Percentiles rank a stretch among this genome's conserved stretches.
These are phyloP conservation scores for Gentiana straminea DNA, from an alignment of 257 asterid genomes.

Conservation along the genomic window DNA sequence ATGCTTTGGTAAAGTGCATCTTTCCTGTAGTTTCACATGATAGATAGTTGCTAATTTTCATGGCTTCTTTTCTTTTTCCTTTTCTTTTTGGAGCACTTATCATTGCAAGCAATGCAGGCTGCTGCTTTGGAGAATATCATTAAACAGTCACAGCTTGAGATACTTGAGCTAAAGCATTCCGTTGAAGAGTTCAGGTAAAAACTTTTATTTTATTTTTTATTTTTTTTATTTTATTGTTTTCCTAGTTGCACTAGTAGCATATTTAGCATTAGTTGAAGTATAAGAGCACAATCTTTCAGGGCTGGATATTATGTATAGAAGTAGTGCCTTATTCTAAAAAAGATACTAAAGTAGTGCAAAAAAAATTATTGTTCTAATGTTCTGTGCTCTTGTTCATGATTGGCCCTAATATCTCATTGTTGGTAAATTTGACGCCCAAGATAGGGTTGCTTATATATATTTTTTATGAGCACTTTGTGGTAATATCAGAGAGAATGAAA, in stretches of 20 bases:
- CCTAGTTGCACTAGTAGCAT: neutral
- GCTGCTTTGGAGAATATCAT: conserved; percentile 85
- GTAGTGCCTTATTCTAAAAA: too few species aligned
- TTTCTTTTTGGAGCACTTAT: conserved; percentile 16
- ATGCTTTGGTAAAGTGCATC: conserved; percentile 56
- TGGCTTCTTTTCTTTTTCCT: conserved; percentile 2
- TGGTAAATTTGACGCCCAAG: too few species aligned
- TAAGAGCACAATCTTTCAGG: too few species aligned
- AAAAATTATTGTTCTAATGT: too few species aligned
- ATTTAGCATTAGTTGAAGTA: too few species aligned
- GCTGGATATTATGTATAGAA: too few species aligned
- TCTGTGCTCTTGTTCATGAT: too few species aligned
- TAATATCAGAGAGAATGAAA: too few species aligned
- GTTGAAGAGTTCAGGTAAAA: conserved; percentile 76
- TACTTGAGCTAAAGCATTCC: conserved; percentile 86
- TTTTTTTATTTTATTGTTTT: neutral
- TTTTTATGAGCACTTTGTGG: too few species aligned
- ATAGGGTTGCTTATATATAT: too few species aligned
- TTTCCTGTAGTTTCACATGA: conserved; percentile 1
- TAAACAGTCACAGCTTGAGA: conserved; percentile 95
- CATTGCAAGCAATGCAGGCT: conserved; percentile 41
- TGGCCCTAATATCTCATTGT: too few species aligned
- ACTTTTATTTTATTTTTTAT: neutral
- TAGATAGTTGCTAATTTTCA: neutral
- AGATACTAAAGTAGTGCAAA: too few species aligned